These are phyloP conservation scores for Trichoderma harzianum DNA, from an alignment of 2,329 filamentous ascomycete genomes.

Conservation along the genomic window DNA sequence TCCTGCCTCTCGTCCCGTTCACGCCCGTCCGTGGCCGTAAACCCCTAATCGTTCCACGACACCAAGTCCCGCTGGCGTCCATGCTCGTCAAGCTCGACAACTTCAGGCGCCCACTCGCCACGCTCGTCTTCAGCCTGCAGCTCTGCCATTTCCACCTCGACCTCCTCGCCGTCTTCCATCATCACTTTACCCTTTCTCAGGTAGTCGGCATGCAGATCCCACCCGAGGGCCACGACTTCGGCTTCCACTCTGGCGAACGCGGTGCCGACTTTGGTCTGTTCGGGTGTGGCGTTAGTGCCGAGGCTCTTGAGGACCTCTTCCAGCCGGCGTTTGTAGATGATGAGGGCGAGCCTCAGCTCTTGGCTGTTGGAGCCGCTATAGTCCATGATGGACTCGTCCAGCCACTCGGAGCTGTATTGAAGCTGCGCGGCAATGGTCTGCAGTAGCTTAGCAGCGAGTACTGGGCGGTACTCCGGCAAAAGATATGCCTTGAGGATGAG, in stretches of 20 bases:
- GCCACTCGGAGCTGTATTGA: conserved; percentile 47
- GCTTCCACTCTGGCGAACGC: conserved; percentile 43
- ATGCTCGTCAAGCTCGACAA: conserved; percentile 51
- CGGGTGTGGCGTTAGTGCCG: conserved; percentile 33
- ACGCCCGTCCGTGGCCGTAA: not conserved
- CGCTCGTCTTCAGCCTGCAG: conserved; percentile 53
- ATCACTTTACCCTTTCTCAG: conserved; percentile 46
- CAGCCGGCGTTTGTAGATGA: conserved; percentile 53
- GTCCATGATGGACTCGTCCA: conserved; percentile 46
- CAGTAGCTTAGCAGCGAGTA: conserved; percentile 46
- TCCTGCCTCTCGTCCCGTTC: not conserved
- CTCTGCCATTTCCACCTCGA: conserved; percentile 47
- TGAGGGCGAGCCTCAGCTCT: conserved; percentile 46
- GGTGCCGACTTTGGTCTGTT: conserved; percentile 43
- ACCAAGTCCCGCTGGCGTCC: conserved; percentile 52
- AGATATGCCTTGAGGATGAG: conserved; percentile 50
- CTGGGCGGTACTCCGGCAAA: conserved; percentile 42
- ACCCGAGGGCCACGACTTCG: conserved; percentile 43
- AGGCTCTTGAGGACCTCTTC: conserved; percentile 43
- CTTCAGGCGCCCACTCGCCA: conserved; percentile 51
- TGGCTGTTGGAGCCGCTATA: conserved; percentile 30
- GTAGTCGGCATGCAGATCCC: conserved; percentile 54
- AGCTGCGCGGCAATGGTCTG: conserved; percentile 54
- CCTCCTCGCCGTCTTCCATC: conserved; percentile 51
- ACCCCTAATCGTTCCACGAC: conserved; percentile 42